These are phyloP conservation scores for Aspergillus ruber DNA, from an alignment of 2,329 filamentous ascomycete genomes.

Conservation along the genomic window DNA sequence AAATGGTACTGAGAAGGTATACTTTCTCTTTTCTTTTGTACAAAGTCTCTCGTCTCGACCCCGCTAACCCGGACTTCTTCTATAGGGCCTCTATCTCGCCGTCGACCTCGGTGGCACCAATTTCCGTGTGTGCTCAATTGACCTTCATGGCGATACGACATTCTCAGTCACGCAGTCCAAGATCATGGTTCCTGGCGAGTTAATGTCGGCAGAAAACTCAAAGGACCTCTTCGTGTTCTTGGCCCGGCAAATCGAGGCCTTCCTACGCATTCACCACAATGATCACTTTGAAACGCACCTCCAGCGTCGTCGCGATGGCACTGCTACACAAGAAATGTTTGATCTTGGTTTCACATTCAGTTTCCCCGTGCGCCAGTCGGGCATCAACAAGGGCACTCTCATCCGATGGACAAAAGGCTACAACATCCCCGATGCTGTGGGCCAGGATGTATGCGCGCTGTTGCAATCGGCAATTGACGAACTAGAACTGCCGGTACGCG, in stretches of 20 bases:
- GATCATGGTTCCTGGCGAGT: slow-evolving; percentile 76
- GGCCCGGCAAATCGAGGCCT: slow-evolving; percentile 83
- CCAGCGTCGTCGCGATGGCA: slow-evolving; percentile 57
- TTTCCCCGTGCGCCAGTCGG: slow-evolving; percentile 89
- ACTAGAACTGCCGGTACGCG: slow-evolving; percentile 78
- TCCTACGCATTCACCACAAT: slow-evolving; percentile 78
- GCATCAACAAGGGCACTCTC: slow-evolving; percentile 89
- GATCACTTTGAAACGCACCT: slow-evolving; percentile 74
- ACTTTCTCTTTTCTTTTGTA: slow-evolving; percentile 2
- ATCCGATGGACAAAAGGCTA: slow-evolving; percentile 99
- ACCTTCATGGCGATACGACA: slow-evolving; percentile 87
- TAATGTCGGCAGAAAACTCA: slow-evolving; percentile 84
- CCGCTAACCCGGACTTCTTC: slow-evolving; percentile 2
- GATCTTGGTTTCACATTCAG: slow-evolving; percentile 98
- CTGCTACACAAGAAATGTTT: slow-evolving; percentile 70
- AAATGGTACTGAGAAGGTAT: slow-evolving; percentile 94
- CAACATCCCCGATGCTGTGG: slow-evolving; percentile 88
- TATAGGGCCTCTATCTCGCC: slow-evolving; percentile 86
- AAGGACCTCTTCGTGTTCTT: slow-evolving; percentile 87
- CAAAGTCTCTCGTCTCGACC: not conserved
- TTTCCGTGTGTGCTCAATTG: slow-evolving; percentile 93
- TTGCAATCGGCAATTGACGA: slow-evolving; percentile 85
- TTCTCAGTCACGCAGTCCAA: slow-evolving; percentile 93
- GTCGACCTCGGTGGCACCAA: slow-evolving; percentile 98
- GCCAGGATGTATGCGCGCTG: slow-evolving; percentile 87